These are phyloP conservation scores for Centaurea solstitialis DNA, from an alignment of 129 eudicot species.

Conservation along the genomic window DNA sequence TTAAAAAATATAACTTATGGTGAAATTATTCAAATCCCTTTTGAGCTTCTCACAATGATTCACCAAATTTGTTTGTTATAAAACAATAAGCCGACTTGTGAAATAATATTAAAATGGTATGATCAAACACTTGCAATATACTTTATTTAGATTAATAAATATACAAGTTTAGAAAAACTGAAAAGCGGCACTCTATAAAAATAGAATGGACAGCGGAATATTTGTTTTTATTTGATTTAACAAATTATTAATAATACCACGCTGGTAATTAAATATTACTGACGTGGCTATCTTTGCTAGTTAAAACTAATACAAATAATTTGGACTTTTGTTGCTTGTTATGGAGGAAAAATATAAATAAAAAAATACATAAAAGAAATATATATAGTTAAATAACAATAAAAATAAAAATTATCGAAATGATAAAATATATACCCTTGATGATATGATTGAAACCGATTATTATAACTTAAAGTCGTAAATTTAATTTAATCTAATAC, in stretches of 20 bases:
- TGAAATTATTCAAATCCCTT: too few species aligned
- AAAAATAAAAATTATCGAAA: too few species aligned
- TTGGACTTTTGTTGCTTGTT: conserved; percentile 23
- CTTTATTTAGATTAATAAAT: background rate
- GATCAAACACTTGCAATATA: background rate
- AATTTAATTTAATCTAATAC: background rate
- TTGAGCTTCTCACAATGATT: too few species aligned
- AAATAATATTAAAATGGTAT: background rate
- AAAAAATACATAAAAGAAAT: background rate
- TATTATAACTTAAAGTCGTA: background rate
- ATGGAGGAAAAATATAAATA: background rate
- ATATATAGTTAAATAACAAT: too few species aligned
- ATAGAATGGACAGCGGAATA: conserved; percentile 1
- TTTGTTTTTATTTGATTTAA: background rate
- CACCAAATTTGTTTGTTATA: too few species aligned
- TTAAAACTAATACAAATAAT: conserved; percentile 6
- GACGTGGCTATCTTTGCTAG: conserved; percentile 27
- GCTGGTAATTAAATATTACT: conserved; percentile 15
- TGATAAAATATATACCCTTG: too few species aligned
- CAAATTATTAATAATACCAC: conserved; percentile 3
- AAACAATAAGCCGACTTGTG: background rate
- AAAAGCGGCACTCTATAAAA: conserved; percentile 6
- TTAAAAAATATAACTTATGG: too few species aligned
- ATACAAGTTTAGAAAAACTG: conserved; percentile 13
- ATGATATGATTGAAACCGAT: background rate